Base-by-base conservation (phyloP, 441 rosid genomes). In the Melastoma candidum region DNA sequence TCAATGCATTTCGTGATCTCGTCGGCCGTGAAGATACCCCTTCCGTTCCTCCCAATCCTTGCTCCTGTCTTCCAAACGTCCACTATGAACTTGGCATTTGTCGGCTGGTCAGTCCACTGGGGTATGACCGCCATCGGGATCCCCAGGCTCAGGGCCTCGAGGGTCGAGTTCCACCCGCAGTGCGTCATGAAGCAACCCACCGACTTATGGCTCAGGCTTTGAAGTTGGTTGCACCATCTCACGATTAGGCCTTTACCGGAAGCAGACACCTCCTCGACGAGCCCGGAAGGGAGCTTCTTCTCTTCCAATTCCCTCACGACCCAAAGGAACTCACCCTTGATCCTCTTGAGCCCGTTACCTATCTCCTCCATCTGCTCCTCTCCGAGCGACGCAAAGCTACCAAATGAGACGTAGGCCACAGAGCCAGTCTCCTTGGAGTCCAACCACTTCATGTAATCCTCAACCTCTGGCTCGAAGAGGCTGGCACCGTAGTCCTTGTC, bases 121-220 rank as follows among this genome's bases (percentile, higher is more conserved):
- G 84, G 84, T 80, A 82, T 75, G 0, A 68, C 73, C 57, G 77
- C 82, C 75, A 80, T 68, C 2, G 85, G 84, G 13, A 82, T 76
- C 9, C 83, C 85, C n/a, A 74, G 63, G 54, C 80, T 60, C 59
- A 83, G 36, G 0, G 81, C 78, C 61, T 83, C 90, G 1, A 77
- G 22, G 22, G 22, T 17, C 22, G 22, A 17, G 22, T 17, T 17
- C 22, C 22, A 17, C 22, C 22, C 22, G 51, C 80, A 72, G 32
- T 81, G 83, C 10, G 76, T 79, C 8, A 79, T 12, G 51, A 75
- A 79, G 46, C 83, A 77, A 3, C 83, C 85, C 0, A 74, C 51
- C 3, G 78, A 67, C 22, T 17, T 17, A 17, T 17, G 22, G 22
- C 22, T 17, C 22, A 17, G 22, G 22, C 0, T 17, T 17, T 17